Evolutionary conservation across 169 alveolate genomes (phyloP), one percentile per base, ranked within the genome.

Genomic region (Plasmodium inui): DNA sequence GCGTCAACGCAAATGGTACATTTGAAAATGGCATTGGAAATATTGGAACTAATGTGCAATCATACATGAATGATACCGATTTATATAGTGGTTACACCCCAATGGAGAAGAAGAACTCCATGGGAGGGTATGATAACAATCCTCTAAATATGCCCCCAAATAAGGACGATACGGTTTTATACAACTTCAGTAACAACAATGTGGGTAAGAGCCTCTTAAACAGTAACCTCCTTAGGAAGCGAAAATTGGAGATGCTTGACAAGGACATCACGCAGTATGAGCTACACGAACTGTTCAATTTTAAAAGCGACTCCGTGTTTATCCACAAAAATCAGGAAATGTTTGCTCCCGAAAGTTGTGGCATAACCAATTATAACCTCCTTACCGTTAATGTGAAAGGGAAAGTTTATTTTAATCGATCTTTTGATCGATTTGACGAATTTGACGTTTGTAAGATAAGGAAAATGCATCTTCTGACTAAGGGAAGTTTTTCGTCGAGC

Each of bases 351-450:
- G 19, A 12, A 61, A 53, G 32, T 28, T 26, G 50, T 2, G 57
- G 82, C 71, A 41, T 46, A 39, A 79, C 41, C 19, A 32, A 34
- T 61, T 88, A 88, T 53, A 88, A 80, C 28, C 41, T 88, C 53
- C 22, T 88, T 26, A 17, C 80, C 55, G 41, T 88, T 12, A 79
- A 78, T 14, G 44, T 81, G 26, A 88, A 50, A 10, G 74, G 94
- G n/a, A 79, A 88, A 88, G 79, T 88, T n/a, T 88, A 88, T 72
- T 88, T 88, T 88, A 88, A 88, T 67, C 10, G 83, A 78, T 17
- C 71, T 2, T 88, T 57, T 61, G 55, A 88, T 32, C 37, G 67
- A 53, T 80, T 78, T 78, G 90, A 88, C 53, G 89, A 88, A 22
- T 88, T 88, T 67, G 89, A 88, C 34, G 73, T 53, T 37, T 79